phyloP scores from a whole-genome alignment of 805 yeast species.

The Hagleromyces aurorensis region DNA sequence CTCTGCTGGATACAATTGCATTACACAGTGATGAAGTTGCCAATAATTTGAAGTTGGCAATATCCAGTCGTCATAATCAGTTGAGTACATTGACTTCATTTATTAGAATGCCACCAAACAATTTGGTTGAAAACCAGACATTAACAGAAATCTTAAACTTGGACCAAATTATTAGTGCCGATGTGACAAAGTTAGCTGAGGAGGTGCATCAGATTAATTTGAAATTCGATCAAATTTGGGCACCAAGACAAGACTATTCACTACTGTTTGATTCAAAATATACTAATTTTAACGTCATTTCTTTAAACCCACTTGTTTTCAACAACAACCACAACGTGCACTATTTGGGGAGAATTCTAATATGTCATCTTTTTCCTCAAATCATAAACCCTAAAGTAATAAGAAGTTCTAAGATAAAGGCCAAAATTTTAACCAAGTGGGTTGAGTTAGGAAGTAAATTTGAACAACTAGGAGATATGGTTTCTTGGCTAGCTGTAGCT shows the following conservation, averaged over 20 bases:
- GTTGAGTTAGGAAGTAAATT: conserved; percentile 71
- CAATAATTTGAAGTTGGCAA: conserved; percentile 42
- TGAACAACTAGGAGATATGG: conserved; percentile 83
- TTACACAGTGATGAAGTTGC: conserved; percentile 45
- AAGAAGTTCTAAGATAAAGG: conserved; percentile 36
- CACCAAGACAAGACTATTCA: conserved; percentile 71
- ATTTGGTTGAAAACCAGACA: conserved; percentile 14
- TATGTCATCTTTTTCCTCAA: conserved; percentile 54
- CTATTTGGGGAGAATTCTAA: conserved; percentile 63
- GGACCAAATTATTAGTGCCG: conserved; percentile 47
- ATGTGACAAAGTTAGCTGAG: conserved; percentile 47
- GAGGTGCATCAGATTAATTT: conserved; percentile 63
- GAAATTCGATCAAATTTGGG: conserved; percentile 62
- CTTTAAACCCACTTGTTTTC: conserved; percentile 68
- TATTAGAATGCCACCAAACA: conserved; percentile 4
- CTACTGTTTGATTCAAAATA: conserved; percentile 47
- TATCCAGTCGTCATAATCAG: conserved; percentile 44
- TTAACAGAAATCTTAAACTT: conserved; percentile 26
- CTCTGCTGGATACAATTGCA: conserved; percentile 40
- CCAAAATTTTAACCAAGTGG: conserved; percentile 71
- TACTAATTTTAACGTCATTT: conserved; percentile 29
- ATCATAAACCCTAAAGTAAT: conserved; percentile 12
- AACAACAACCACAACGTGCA: conserved; percentile 61
- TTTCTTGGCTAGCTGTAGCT: conserved; percentile 88
- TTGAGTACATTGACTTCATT: conserved; percentile 34